Evolutionary conservation across 768 basidiomycete genomes (phyloP), one percentile per base, ranked within the genome.

Genomic region (Inosperma sp.): DNA sequence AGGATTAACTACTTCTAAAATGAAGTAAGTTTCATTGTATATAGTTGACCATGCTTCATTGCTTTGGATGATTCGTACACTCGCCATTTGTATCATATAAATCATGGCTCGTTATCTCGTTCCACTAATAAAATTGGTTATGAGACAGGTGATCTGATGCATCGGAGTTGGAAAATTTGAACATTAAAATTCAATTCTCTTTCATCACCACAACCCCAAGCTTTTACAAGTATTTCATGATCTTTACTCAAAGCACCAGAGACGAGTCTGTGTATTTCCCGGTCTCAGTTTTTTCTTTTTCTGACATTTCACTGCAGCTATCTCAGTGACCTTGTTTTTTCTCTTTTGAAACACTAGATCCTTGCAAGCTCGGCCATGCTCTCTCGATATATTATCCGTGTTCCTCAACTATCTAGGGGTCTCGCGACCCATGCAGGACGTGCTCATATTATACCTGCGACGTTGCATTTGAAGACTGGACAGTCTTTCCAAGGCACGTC

Each of bases 401-500:
- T 77, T 43, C 70, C 76, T 65, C 70, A 73, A 49, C 61, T 83
- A 36, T 68, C 74, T 53, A 78, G 86, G 54, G 75, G 80, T 34
- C 72, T 90, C 52, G 84, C 88, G 31, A 87, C 86, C 19, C 83
- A 86, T 63, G 74, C 80, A 37, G 72, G 74, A 26, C 67, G 77
- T 16, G 58, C 69, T 25, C 54, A 69, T 33, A 64, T 74, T 14
- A 54, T 80, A 13, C 94, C 95, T 10, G 96, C 94, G 5, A 76
- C 83, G 2, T 77, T 99, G 22, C 94, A 97, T 71, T 78, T 99
- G 43, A 93, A 94, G 71, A 84, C 89, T 13, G 96, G 96, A 42
- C 86, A 99, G 69, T 88, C 88, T 7, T 99, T 96, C 79, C 64
- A 73, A 44, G 96, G 96, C 17, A 81, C 81, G 34, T 86, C 87